Percentiles rank a stretch among this genome's conserved stretches.
Evolutionary conservation across 2,329 filamentous ascomycete genomes (phyloP).

Genomic region (Aureobasidium sp.): DNA sequence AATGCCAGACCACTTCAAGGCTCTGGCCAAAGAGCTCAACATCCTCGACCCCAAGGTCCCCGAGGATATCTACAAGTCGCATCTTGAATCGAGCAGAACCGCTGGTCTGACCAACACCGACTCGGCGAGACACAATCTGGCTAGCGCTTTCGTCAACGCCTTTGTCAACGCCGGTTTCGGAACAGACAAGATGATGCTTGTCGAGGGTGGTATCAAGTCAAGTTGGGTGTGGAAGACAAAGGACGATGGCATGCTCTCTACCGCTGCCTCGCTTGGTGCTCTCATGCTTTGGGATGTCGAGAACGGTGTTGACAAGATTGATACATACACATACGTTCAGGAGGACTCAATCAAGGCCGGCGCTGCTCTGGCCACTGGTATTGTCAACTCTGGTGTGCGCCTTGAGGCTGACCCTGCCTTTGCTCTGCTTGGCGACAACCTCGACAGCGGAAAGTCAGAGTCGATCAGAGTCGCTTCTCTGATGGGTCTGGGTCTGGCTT

Average conservation of each 20-base stretch:
- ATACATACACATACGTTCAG: conserved; percentile 79
- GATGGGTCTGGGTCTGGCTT: conserved; percentile 91
- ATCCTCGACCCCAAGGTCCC: conserved; percentile 94
- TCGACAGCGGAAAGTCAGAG: conserved; percentile 67
- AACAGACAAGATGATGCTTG: conserved; percentile 96
- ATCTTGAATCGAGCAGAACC: conserved; percentile 89
- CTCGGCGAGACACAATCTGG: conserved; percentile 90
- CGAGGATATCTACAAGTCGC: conserved; percentile 99
- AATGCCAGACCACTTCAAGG: conserved; percentile 86
- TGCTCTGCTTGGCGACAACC: conserved; percentile 76
- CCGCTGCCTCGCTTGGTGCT: conserved; percentile 85
- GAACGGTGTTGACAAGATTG: conserved; percentile 82
- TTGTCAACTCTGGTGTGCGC: conserved; percentile 87
- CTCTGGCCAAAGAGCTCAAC: conserved; percentile 89
- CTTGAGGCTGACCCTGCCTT: conserved; percentile 85
- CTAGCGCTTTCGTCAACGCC: conserved; percentile 91
- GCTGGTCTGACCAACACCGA: conserved; percentile 91
- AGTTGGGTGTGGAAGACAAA: conserved; percentile 99
- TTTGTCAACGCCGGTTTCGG: conserved; percentile 96
- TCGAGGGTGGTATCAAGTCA: conserved; percentile 70
- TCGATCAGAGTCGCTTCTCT: conserved; percentile 75
- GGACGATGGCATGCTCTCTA: conserved; percentile 94
- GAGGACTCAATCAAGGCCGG: conserved; percentile 86
- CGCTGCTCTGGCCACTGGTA: conserved; percentile 85
- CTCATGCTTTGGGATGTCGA: conserved; percentile 92